Base-by-base conservation (phyloP, 1,139 yeast genomes). In the Yamadazyma atlantica region DNA sequence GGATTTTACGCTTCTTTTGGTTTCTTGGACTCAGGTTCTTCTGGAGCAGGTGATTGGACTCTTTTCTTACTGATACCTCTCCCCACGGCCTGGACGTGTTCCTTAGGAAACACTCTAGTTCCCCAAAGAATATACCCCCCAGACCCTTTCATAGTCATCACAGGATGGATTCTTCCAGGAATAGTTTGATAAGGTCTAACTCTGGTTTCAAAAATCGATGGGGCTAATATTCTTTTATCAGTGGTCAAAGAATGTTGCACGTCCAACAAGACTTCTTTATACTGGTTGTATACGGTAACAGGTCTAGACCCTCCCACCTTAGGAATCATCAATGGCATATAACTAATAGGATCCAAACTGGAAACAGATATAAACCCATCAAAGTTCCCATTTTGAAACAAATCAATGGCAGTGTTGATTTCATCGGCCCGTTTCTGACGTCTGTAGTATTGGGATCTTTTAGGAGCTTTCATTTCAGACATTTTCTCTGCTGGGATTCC, bases 101-200 rank as follows among this genome's bases (percentile, higher is more conserved):
- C 82, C 32, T 76, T 71, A 0, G 97, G 97, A 37, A 82, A 66
- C 0, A 92, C 97, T 37, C 85, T 71, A 11, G 87, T 78, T 5
- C 94, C 95, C 71, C 82, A 77, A 48, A 90, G 66, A 1, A 92
- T 60, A 57, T 81, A 92, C 0, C 99, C 99, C 36, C 97, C 97
- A 40, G 84, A 92, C 3, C 96, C 90, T 55, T 88, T 75, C 75
- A 85, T 82, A 0, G 97, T 86, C 99, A 92, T 94, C 43, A 82
- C 62, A 0, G 99, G 99, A 59, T 94, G 98, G 58, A 92, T 70
- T 57, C 95, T 80, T 6, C 98, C 98, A 10, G 95, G 89, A 21
- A 92, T 78, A 3, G 97, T 89, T 62, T 92, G 99, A 57, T 85
- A 88, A 35, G 83, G 84, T 46, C 97, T 78, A 7, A 86, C 95